phyloP scores from a whole-genome alignment of 140 eudicot species.

The Ambrosia hybrid region DNA sequence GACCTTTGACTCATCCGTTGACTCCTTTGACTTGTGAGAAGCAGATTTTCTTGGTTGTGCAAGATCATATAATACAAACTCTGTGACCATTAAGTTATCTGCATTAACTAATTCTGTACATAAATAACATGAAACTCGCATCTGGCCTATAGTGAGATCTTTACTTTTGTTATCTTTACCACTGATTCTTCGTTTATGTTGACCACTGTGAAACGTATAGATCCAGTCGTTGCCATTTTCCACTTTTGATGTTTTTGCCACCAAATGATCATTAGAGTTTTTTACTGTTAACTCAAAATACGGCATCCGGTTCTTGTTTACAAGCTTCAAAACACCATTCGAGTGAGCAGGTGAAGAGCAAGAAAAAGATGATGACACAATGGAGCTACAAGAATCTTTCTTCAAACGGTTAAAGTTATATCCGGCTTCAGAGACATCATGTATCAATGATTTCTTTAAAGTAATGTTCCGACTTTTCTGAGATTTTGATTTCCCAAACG shows the following conservation, averaged over 20 bases:
- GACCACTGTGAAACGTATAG: slow-evolving; percentile 69
- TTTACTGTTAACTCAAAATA: slow-evolving; percentile 63
- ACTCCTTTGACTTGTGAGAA: slow-evolving; percentile 36
- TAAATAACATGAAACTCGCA: slow-evolving; percentile 75
- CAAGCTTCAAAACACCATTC: slow-evolving; percentile 60
- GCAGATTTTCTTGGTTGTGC: slow-evolving; percentile 46
- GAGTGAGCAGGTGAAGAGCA: slow-evolving; percentile 62
- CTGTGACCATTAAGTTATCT: slow-evolving; percentile 67
- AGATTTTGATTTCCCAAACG: slow-evolving; percentile 71
- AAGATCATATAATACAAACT: slow-evolving; percentile 70
- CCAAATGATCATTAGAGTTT: slow-evolving; percentile 54
- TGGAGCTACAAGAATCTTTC: slow-evolving; percentile 36
- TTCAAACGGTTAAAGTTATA: slow-evolving; percentile 26
- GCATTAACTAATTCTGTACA: slow-evolving; percentile 64
- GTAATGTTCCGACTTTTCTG: slow-evolving; percentile 42
- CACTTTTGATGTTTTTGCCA: slow-evolving; percentile 68
- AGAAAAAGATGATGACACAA: slow-evolving; percentile 19
- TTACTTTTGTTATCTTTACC: slow-evolving; percentile 49
- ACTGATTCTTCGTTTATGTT: slow-evolving; percentile 49
- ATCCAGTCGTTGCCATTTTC: slow-evolving; percentile 62
- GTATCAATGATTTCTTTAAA: slow-evolving; percentile 39
- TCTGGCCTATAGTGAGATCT: slow-evolving; percentile 65
- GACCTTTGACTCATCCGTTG: slow-evolving; percentile 29
- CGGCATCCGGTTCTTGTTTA: slow-evolving; percentile 54
- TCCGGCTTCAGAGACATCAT: slow-evolving; percentile 39